Percentiles rank a stretch among this genome's conserved stretches.
These are phyloP conservation scores for Cyberlindnera mrakii DNA, from an alignment of 805 yeast genomes.

Conservation along the genomic window DNA sequence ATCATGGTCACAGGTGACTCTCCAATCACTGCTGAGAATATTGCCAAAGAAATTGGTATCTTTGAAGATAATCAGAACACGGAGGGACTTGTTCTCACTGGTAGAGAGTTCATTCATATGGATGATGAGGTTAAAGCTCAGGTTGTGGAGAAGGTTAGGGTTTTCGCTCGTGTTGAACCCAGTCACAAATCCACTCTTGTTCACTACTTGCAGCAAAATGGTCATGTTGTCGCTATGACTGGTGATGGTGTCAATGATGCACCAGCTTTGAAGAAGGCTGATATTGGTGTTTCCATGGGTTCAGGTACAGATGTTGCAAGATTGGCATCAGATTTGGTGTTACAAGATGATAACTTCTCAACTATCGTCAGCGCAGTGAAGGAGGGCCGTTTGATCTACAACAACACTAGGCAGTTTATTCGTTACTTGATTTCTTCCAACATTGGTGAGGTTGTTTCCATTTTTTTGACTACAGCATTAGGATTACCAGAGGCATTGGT, in stretches of 20 bases:
- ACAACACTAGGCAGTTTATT: conserved; percentile 36
- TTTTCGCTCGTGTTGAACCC: conserved; percentile 54
- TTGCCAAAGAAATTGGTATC: conserved; percentile 40
- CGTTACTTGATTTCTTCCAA: conserved; percentile 44
- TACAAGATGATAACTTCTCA: conserved; percentile 51
- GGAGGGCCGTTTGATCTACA: conserved; percentile 46
- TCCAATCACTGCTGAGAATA: conserved; percentile 45
- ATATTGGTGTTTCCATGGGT: conserved; percentile 61
- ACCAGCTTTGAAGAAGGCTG: conserved; percentile 56
- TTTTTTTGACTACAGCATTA: conserved; percentile 46
- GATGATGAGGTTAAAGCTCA: conserved; percentile 31
- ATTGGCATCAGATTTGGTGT: conserved; percentile 50
- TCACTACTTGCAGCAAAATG: conserved; percentile 37
- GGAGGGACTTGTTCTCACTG: conserved; percentile 31
- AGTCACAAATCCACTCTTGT: conserved; percentile 47
- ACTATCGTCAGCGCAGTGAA: conserved; percentile 50
- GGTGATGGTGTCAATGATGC: conserved; percentile 66
- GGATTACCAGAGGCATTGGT: conserved; percentile 48
- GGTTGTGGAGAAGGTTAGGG: conserved; percentile 39
- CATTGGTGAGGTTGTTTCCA: conserved; percentile 53
- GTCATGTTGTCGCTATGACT: conserved; percentile 57
- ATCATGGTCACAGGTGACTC: conserved; percentile 50
- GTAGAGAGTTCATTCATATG: conserved; percentile 29
- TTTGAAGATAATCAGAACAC: conserved; percentile 23
- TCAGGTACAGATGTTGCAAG: conserved; percentile 59